These are phyloP conservation scores for Lotmaria passim DNA, from an alignment of 208 protist genomes.

Conservation along the genomic window DNA sequence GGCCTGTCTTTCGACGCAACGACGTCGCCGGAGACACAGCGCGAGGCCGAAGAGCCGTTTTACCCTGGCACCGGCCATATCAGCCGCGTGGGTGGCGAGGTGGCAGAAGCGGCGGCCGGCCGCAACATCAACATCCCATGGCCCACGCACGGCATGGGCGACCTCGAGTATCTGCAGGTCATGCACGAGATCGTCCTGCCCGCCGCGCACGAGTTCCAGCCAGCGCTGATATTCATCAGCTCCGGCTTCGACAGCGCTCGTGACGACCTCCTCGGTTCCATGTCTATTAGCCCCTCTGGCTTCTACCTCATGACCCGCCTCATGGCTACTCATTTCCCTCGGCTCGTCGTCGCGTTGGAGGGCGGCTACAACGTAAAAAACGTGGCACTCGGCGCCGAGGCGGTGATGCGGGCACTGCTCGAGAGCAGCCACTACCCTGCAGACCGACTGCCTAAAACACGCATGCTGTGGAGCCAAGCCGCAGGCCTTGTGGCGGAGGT, in stretches of 20 bases:
- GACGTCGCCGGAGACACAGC: neutral
- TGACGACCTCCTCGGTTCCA: constrained; percentile 94
- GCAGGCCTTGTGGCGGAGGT: constrained; percentile 11
- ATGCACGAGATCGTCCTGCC: constrained; percentile 95
- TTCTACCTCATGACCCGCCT: constrained; percentile 83
- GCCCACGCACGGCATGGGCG: constrained; percentile 83
- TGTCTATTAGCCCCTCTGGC: constrained; percentile 76
- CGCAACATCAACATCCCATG: constrained; percentile 95
- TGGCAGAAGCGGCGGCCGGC: constrained; percentile 63
- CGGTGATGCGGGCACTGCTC: constrained; percentile 79
- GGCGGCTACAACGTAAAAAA: constrained; percentile 91
- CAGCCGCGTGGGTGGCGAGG: constrained; percentile 62
- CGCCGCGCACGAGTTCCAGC: constrained; percentile 85
- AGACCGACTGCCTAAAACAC: constrained; percentile 37
- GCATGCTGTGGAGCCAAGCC: constrained; percentile 69
- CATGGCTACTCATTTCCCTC: constrained; percentile 44
- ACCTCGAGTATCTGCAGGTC: constrained; percentile 94
- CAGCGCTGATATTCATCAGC: constrained; percentile 93
- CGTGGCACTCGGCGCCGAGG: constrained; percentile 82
- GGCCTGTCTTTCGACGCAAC: constrained; percentile 58
- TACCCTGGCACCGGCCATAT: constrained; percentile 94
- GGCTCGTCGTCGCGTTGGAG: constrained; percentile 87
- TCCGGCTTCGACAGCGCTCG: constrained; percentile 95
- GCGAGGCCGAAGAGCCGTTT: constrained; percentile 57
- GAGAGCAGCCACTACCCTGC: constrained; percentile 33